A percentile compares a stretch with the other conserved stretches of the same genome.
Conservation (phyloP, 176 grass and related monocot genomes). For the Eragrostis curvula region DNA sequence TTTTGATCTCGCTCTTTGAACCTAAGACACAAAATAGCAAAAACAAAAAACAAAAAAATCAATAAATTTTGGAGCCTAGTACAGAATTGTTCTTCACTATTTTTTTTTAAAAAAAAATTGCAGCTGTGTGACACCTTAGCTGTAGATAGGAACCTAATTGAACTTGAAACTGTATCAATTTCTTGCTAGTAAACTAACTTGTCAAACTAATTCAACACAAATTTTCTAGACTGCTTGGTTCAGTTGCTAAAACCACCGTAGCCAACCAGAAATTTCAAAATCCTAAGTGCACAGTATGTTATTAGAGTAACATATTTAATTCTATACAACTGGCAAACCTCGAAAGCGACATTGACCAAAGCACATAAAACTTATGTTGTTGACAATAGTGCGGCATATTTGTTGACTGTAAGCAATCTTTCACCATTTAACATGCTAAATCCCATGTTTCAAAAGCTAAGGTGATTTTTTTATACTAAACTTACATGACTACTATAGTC, state of each 20-base stretch:
- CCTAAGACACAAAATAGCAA: conserved; percentile 38
- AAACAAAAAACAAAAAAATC: not conserved
- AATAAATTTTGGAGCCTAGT: not conserved
- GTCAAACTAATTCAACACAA: not conserved
- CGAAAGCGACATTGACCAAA: not conserved
- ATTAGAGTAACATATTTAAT: not conserved
- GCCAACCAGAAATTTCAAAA: conserved; percentile 11
- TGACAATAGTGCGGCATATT: not conserved
- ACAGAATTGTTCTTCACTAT: not conserved
- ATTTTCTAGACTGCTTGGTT: not conserved
- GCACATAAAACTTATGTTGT: not conserved
- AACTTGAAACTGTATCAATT: not conserved
- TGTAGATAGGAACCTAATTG: not conserved
- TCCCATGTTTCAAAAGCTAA: conserved; percentile 16
- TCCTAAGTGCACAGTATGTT: conserved; percentile 4
- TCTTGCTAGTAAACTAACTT: not conserved
- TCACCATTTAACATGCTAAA: not conserved
- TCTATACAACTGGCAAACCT: not conserved
- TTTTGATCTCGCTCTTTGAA: conserved; percentile 81
- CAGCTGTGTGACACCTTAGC: not conserved
- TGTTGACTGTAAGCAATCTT: not conserved
- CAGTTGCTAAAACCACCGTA: not conserved
- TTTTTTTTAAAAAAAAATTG: not conserved
- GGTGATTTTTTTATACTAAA: not conserved
- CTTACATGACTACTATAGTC: conserved; percentile 59